Base-by-base conservation (phyloP, 75 land plant genomes). In the Cryptomeria japonica region DNA sequence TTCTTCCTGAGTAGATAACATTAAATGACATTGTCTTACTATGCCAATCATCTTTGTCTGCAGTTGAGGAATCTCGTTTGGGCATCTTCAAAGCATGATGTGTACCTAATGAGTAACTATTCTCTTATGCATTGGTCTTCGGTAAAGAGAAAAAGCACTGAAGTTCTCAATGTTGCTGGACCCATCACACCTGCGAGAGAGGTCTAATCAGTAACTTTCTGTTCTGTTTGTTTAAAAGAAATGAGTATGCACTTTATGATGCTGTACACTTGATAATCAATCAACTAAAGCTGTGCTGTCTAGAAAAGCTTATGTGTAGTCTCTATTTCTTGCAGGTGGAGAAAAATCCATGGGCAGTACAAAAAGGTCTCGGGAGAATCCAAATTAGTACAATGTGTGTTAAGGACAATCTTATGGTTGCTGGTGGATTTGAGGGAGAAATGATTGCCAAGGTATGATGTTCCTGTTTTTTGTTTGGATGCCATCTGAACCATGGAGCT, bases 341-440 rank as follows among this genome's bases (percentile, higher is more conserved):
- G 82, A 79, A 79, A 41, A 79, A 41, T 39, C 82, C 82, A 38
- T 79, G 82, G 82, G 82, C 82, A 79, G 42, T 79, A 84, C 89
- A 87, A 37, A 92, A 91, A 73, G 92, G 92, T 70, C 75, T 91
- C 46, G 92, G 92, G 36, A 92, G 89, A 83, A 92, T 91, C 38
- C 92, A 91, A 87, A 90, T 91, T 80, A 91, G 92, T 76, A 91
- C 92, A 49, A 91, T 91, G 92, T 91, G 92, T 78, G 92, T 91
- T 28, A 91, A 87, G 77, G 83, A 88, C 55, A 91, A 91, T 87
- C 92, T 91, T 80, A 88, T 91, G 88, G 92, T 91, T 84, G 92
- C 92, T 70, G 92, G 92, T 84, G 92, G 92, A 44, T 91, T 91
- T 79, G 92, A 91, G 68, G 92, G 92, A 42, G 92, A 91, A 87